Evolutionary conservation across 2,329 filamentous ascomycete species (phyloP), one percentile per base, ranked within the genome.

Genomic region (Achaetomium macrosporum): DNA sequence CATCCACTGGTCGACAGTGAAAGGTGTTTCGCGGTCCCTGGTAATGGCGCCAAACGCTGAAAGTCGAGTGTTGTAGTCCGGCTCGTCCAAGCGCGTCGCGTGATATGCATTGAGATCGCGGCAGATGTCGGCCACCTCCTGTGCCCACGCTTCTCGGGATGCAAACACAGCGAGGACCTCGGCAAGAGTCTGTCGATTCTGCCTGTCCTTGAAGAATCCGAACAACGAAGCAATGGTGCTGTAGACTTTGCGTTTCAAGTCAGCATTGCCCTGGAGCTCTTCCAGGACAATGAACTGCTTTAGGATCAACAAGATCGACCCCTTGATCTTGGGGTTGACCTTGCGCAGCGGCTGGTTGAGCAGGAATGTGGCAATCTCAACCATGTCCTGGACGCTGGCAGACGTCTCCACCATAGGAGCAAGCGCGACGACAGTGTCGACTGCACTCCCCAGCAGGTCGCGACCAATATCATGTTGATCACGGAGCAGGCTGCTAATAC

Each of bases 21-120:
- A 82, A 0, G 74, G 70, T 1, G 66, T 66, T 36, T 81, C 82
- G n/a, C 79, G 73, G 2, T 80, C 72, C 39, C 81, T 78, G 35
- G 85, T 87, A 57, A 97, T 84, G 8, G 72, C 67, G 53, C 78
- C 84, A 70, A 93, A 97, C 3, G 90, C 90, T 43, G 77, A 72
- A 6, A 95, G 77, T 15, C 93, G 85, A 52, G 81, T 82, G 60
- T 95, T 88, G 65, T 95, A 96, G 69, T 97, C 88, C 1, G 90
- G 86, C 64, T 95, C 88, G 61, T 93, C 89, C 17, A 99, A 76
- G 42, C 84, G 84, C 25, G 78, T 80, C 43, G 75, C 74, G 1
- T 82, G 83, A 62, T 87, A 90, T 0, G 93, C 84, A 64, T 99
- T 97, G 50, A 99, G 76, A 56, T 88, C 84, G 29, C 79, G 73